phyloP scores from a whole-genome alignment of 345 rosid species.

The Brassica nigra region DNA sequence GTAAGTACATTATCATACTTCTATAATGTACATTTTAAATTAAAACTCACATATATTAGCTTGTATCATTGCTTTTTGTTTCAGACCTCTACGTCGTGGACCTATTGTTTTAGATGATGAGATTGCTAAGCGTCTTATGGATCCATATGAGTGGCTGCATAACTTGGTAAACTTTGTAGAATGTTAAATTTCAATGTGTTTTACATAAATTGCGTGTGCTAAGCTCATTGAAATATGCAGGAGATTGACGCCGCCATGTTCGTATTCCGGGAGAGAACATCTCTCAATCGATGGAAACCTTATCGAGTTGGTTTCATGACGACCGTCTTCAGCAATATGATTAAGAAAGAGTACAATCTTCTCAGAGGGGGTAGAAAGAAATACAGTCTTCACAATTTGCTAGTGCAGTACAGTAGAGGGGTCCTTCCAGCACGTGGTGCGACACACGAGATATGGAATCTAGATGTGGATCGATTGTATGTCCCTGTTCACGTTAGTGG shows the following conservation, averaged over 20 bases:
- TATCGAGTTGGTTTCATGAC: background rate
- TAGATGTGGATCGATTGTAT: background rate
- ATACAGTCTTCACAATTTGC: background rate
- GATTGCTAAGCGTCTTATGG: background rate
- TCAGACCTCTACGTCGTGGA: background rate
- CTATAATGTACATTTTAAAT: too few species aligned
- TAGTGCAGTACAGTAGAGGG: background rate
- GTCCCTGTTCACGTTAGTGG: background rate
- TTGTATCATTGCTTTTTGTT: too few species aligned
- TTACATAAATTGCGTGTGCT: background rate
- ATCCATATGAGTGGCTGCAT: background rate
- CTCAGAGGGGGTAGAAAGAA: background rate
- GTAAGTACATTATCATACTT: too few species aligned
- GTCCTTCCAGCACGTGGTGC: background rate
- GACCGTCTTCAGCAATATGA: background rate
- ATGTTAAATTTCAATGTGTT: background rate
- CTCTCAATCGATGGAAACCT: too few species aligned
- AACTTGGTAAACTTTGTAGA: background rate
- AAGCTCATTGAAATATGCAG: too few species aligned
- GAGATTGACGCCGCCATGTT: too few species aligned
- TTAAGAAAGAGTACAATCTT: background rate
- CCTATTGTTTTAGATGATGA: background rate
- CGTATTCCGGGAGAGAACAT: too few species aligned
- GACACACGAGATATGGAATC: background rate
- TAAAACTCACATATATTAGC: too few species aligned